Conservation (phyloP, 768 basidiomycete species). For the Paxillus ammoniavirescens region DNA sequence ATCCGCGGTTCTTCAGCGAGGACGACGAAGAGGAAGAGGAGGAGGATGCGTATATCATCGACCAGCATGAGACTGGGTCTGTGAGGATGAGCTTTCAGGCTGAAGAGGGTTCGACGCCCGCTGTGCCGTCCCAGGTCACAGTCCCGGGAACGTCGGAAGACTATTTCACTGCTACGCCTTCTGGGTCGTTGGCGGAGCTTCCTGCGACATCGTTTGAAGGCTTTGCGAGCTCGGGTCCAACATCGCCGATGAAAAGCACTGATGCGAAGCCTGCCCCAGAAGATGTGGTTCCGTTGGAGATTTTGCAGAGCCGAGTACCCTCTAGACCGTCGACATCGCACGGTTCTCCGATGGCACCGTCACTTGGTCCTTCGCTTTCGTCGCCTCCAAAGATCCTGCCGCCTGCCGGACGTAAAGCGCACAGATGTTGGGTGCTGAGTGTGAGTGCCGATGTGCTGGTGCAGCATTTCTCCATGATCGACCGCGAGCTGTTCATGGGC, state of each 20-base stretch:
- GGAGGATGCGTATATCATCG: slow-evolving; percentile 31
- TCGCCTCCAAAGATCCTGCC: slow-evolving; percentile 37
- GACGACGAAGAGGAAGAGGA: slow-evolving; percentile 41
- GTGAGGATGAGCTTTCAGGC: slow-evolving; percentile 6
- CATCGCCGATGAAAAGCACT: slow-evolving; percentile 31
- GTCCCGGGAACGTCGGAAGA: slow-evolving; percentile 23
- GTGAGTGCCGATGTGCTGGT: slow-evolving; percentile 63
- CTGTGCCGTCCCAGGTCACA: slow-evolving; percentile 18
- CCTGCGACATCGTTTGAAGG: slow-evolving; percentile 16
- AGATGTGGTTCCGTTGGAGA: slow-evolving; percentile 66
- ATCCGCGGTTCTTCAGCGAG: slow-evolving; percentile 52
- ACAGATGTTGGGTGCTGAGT: slow-evolving; percentile 72
- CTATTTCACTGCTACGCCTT: slow-evolving; percentile 18
- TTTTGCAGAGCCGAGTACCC: slow-evolving; percentile 57
- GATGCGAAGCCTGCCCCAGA: slow-evolving; percentile 54
- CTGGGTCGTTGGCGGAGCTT: slow-evolving; percentile 14
- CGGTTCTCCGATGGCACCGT: slow-evolving; percentile 23
- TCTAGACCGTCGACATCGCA: slow-evolving; percentile 35
- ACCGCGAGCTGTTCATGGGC: slow-evolving; percentile 80
- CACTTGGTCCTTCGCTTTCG: slow-evolving; percentile 15
- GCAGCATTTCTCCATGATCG: slow-evolving; percentile 83
- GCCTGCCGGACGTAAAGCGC: slow-evolving; percentile 40
- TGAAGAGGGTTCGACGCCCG: slow-evolving; percentile 10
- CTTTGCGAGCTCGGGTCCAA: slow-evolving; percentile 2
- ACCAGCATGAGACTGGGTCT: slow-evolving; percentile 33